phyloP scores from a whole-genome alignment of 2,329 filamentous ascomycete genomes.

The Colletotrichum spaethianum region DNA sequence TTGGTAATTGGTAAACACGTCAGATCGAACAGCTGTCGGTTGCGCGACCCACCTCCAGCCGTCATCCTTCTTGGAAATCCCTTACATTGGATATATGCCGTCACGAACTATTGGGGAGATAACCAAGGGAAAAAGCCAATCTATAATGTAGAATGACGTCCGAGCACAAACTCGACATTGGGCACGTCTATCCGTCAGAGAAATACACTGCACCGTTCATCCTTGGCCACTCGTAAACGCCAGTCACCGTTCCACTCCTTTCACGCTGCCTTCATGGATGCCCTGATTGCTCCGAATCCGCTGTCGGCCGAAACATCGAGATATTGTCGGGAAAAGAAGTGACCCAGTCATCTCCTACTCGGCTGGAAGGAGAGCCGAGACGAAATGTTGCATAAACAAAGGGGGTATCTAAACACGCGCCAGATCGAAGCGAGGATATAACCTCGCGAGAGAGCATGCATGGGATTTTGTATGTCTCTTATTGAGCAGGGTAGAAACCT shows the following conservation, averaged over 20 bases:
- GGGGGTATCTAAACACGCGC: conserved; percentile 35
- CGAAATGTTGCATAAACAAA: conserved; percentile 16
- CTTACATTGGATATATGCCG: neutral
- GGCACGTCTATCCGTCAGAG: neutral
- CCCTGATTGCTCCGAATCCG: neutral
- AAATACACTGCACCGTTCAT: neutral
- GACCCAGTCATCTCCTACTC: neutral
- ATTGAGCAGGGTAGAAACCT: conserved; percentile 51
- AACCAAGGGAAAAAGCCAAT: neutral
- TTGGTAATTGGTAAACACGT: neutral
- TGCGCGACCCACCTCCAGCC: neutral
- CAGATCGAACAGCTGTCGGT: neutral
- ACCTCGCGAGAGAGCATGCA: neutral
- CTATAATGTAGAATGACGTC: neutral
- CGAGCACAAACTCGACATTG: neutral
- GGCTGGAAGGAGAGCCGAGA: neutral
- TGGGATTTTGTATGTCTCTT: neutral
- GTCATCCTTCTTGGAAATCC: neutral
- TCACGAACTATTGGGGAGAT: neutral
- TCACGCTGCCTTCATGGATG: neutral
- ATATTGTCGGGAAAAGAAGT: neutral
- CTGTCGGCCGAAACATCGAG: conserved; percentile 23
- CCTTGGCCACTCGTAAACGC: neutral
- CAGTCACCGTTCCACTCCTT: neutral
- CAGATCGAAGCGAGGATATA: conserved; percentile 10